Percentiles rank a stretch among this genome's conserved stretches.
Evolutionary conservation across 1,284 basidiomycete genomes (phyloP).

Genomic region (Sporisorium sorghi): DNA sequence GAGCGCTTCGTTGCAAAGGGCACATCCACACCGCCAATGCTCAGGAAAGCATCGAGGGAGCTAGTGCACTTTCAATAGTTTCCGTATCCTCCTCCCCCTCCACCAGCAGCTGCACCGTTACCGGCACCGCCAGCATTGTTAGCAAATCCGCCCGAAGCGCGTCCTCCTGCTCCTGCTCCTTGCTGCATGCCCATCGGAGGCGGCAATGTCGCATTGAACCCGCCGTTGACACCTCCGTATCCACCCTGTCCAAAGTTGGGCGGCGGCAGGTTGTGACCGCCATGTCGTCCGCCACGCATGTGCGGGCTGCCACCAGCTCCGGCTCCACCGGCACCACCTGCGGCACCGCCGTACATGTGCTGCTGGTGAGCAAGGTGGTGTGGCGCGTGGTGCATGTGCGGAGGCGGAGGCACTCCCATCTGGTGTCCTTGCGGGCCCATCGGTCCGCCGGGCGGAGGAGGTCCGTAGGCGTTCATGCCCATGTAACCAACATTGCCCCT

Average conservation of each 20-base stretch:
- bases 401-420: constrained; percentile 9
- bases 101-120: constrained; percentile 1
- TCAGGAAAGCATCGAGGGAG: neutral
- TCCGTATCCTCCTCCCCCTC: constrained; percentile 19
- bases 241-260: constrained; percentile 26
- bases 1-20: neutral
- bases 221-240: constrained; percentile 13
- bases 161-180: neutral
- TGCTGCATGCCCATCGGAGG: constrained; percentile 30
- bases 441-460: constrained; percentile 12
- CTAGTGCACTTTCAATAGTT: constrained; percentile 7
- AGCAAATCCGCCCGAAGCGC: neutral
- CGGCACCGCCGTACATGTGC: constrained; percentile 21
- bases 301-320: constrained; percentile 7
- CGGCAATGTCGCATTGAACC: constrained; percentile 8
- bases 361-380: constrained; percentile 21
- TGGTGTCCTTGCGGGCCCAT: constrained; percentile 5
- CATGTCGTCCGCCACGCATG: constrained; percentile 1
- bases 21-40: neutral
- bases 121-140: no score
- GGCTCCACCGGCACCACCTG: neutral
- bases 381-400: constrained; percentile 9
- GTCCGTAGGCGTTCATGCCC: constrained; percentile 27
- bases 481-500: constrained; percentile 22
- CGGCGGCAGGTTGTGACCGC: constrained; percentile 23